Evolutionary conservation across 2,329 filamentous ascomycete genomes (phyloP), one percentile per base, ranked within the genome.

Genomic region (Aspergillus fructus): DNA sequence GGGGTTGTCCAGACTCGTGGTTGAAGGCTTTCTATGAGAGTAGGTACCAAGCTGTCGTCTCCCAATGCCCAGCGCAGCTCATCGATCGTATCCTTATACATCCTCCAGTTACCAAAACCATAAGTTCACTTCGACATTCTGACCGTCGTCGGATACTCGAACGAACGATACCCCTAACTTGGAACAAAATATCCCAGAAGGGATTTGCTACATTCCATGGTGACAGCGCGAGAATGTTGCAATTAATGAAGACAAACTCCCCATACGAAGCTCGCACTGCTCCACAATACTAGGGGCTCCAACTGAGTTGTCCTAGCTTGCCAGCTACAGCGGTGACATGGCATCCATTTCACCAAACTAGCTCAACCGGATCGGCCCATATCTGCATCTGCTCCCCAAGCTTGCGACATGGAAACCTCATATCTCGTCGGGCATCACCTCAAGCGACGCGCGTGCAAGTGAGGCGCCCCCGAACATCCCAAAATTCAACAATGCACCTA

Each of bases 361-460:
- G 27, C 27, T 30, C 27, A 30, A 30, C 27, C 27, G 9, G 15
- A n/a, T 13, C 15, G 34, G 13, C 34, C 12, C 13, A 37, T 15
- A 15, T 37, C 13, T 37, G 27, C 27, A 11, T 30, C 27, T 30
- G 27, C 27, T 11, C 9, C 27, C 27, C 34, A 8, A 13, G 15
- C 5, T 37, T 13, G 34, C 34, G 12, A n/a, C 15, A 15, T 37
- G 34, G 15, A 24, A 21, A n/a, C 40, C 23, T 41, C 45, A 19
- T 49, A 9, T 42, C 9, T 12, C 17, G 24, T 43, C 47, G 47
- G 53, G 39, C 46, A 55, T 49, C 53, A 55, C 42, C 21, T 41
- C 41, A 49, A 42, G 15, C 19, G 15, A 42, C 15, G 15, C 21
- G 21, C 17, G 30, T 50, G 15, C 34, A 50, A 50, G 34, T 40